Base-by-base conservation (phyloP, 73 alveolate genomes). In the Tetrahymena malaccensis region DNA sequence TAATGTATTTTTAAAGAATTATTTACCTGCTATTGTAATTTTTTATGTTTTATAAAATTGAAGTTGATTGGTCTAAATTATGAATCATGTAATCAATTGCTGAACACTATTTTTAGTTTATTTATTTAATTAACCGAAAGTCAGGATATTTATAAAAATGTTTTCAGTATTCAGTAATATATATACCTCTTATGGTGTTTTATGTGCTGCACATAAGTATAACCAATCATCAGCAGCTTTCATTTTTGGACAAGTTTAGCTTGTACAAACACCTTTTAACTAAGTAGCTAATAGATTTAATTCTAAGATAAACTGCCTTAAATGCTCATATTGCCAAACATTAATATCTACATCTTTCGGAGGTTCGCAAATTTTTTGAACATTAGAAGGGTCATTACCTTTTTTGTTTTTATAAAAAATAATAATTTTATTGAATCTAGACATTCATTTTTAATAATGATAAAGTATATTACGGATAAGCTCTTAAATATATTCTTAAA, bases 41-140 rank as follows among this genome's bases (percentile, higher is more conserved):
- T 96, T 99, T 99, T 43, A 96, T 97, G 96, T 97, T 98, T 95
- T 98, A 98, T 55, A 99, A 96, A 83, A 98, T 96, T n/a, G 99
- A 95, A 35, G 99, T 98, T 96, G 99, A 97, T 94, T 98, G 97
- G 95, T 99, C 99, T 31, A 99, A 97, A 85, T 98, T 98, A 94
- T 99, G 99, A 43, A 99, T 98, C 99, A 99, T 99, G 96, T 99
- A 99, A 96, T 99, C 99, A 27, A 99, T 99, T 1, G 99, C 99
- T 93, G 99, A 98, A 94, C 99, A 99, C 89, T 70, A 70, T 27
- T 70, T 70, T 19, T 40, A 4, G 9, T 40, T 7, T 7, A 8
- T 40, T 40, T 40, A 15, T 40, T 40, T 6, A 40, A 40, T 40
- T 40, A 40, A 40, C 3, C 9, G 44, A n/a, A n/a, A 19, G 22